Percentiles rank a stretch among this genome's conserved stretches.
phyloP scores from a whole-genome alignment of 768 basidiomycete species.

The Mycena crocata region DNA sequence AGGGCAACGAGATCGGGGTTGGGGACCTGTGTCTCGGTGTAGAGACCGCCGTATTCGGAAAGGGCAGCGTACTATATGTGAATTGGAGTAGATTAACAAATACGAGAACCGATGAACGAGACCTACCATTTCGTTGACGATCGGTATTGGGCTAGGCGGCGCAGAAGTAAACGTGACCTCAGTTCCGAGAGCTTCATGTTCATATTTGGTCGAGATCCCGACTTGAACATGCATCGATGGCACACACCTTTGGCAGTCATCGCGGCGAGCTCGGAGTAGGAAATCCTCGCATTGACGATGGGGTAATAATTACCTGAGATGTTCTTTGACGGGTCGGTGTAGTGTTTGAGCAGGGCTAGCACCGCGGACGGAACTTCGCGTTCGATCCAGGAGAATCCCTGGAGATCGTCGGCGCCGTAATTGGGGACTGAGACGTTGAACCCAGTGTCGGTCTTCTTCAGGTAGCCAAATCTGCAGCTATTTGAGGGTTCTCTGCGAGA shows the following conservation, averaged over 20 bases:
- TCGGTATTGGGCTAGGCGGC: not conserved
- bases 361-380: constrained; percentile 15
- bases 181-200: constrained; percentile 2
- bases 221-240: no score
- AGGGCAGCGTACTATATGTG: not conserved
- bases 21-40: constrained; percentile 5
- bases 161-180: constrained; percentile 15
- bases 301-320: constrained; percentile 10
- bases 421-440: not conserved
- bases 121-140: constrained; percentile 21
- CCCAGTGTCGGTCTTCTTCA: not conserved
- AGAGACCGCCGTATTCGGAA: constrained; percentile 4
- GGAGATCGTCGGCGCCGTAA: not conserved
- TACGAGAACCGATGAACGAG: no score
- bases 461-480: not conserved
- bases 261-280: constrained; percentile 9
- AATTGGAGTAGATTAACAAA: not conserved
- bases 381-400: constrained; percentile 6
- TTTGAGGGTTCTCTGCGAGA: no score
- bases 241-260: constrained; percentile 2
- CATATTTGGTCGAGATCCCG: not conserved
- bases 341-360: constrained; percentile 18
- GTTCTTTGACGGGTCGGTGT: constrained; percentile 6
- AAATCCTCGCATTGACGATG: no score
- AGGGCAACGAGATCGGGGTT: constrained; percentile 22